Base-by-base conservation (phyloP, 2,329 filamentous ascomycete genomes). In the Blastomyces silverae region DNA sequence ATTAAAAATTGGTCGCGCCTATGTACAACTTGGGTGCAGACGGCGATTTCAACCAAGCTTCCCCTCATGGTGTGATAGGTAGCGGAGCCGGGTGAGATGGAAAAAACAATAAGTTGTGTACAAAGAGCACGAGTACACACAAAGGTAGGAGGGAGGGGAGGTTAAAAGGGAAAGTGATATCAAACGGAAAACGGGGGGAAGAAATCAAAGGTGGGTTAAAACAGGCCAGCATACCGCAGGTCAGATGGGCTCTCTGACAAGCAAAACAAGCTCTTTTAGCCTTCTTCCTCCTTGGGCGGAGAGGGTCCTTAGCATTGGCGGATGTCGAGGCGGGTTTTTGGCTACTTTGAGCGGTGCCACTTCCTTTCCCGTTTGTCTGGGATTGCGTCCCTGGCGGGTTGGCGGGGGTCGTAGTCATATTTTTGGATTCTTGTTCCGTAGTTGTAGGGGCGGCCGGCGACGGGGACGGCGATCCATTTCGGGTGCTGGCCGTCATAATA, bases 231-330 rank as follows among this genome's bases (percentile, higher is more conserved):
- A 85, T 89, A 97, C 94, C 93, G 82, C 94, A 99, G 69, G 94
- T 99, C 76, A 99, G 82, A 84, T 99, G 94, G 68, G 94, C 94
- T 78, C 93, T 85, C 80, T 99, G 94, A 79, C 94, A 99, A 68
- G 94, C 93, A 84, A 89, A 96, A 78, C 94, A 99, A 65, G 94
- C 94, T 76, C 94, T 85, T 71, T 93, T 86, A 48, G 94, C 94
- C 84, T 99, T 99, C 83, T 97, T 99, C 73, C 94, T 86, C 71
- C 92, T 84, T 22, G 94, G 93, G 66, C 94, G 87, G 73, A 89
- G 83, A 64, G 93, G 92, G 76, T 99, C 94, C 78, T 97, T 97
- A 64, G 92, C 86, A 73, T 34, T 55, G 52, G 25, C 31, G 28
- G 52, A 15, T 20, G 52, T 31, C 13, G 71, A 66, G 53, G 67